phyloP scores from a whole-genome alignment of 2,329 filamentous ascomycete genomes.

The Fusarium domesticum region DNA sequence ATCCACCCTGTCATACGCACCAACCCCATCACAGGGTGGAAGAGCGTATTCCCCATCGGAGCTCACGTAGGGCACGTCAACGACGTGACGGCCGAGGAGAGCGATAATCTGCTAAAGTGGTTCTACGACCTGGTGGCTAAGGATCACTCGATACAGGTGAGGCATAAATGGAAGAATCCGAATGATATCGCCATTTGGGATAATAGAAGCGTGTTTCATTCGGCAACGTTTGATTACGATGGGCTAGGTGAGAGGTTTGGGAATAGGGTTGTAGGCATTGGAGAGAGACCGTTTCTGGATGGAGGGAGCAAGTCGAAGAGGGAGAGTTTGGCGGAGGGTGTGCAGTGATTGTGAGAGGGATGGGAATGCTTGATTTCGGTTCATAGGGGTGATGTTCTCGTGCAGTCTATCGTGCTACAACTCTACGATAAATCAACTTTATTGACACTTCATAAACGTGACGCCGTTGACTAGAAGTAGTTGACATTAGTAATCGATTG shows the following conservation, averaged over 20 bases:
- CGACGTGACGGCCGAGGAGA: constrained; percentile 47
- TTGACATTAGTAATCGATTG: too few species aligned
- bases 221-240: constrained; percentile 52
- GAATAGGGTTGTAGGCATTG: constrained; percentile 49
- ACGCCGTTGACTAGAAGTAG: too few species aligned
- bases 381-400: too few species aligned
- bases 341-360: not conserved
- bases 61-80: constrained; percentile 51
- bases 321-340: constrained; percentile 1
- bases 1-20: constrained; percentile 55
- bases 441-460: too few species aligned
- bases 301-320: constrained; percentile 3
- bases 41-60: constrained; percentile 51
- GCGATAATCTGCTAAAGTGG: constrained; percentile 47
- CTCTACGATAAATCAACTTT: too few species aligned
- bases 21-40: constrained; percentile 59
- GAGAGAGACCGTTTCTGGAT: constrained; percentile 54
- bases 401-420: too few species aligned
- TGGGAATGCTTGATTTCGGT: too few species aligned
- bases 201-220: constrained; percentile 55
- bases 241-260: constrained; percentile 47
- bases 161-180: constrained; percentile 41
- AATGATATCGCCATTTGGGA: constrained; percentile 58
- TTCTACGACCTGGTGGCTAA: constrained; percentile 50
- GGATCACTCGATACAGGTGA: constrained; percentile 56